Conservation (phyloP, 139 green algal genomes). For the Chlorella ohadii region DNA sequence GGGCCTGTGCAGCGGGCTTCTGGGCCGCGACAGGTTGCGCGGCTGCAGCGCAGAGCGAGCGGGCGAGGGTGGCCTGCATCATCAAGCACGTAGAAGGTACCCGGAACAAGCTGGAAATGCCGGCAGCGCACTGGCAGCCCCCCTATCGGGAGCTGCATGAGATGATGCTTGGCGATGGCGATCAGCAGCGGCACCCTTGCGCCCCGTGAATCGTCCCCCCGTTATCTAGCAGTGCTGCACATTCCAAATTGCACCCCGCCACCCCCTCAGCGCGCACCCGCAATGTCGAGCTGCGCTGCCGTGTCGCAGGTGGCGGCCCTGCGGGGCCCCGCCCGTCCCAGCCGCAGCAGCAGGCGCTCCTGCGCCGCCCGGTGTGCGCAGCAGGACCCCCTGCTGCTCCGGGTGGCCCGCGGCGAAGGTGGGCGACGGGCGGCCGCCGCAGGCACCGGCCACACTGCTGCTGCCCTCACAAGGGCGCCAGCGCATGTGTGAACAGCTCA, state of each 20-base stretch:
- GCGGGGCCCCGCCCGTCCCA: not conserved
- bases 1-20: not conserved
- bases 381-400: constrained; percentile 86
- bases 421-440: not conserved
- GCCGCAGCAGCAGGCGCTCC: not conserved
- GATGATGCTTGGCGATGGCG: too few species aligned
- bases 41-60: too few species aligned
- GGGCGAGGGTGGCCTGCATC: too few species aligned
- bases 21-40: too few species aligned
- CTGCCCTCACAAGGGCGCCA: not conserved
- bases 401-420: constrained; percentile 90
- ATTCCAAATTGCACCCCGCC: too few species aligned
- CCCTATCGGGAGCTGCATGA: too few species aligned
- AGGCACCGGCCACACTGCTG: not conserved
- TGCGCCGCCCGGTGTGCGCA: not conserved
- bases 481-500: not conserved
- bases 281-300: not conserved
- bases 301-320: constrained; percentile 14
- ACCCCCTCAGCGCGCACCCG: too few species aligned
- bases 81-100: too few species aligned
- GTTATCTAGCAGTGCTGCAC: not conserved
- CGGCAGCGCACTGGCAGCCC: too few species aligned
- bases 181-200: too few species aligned
- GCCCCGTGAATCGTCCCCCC: too few species aligned
- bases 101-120: too few species aligned